phyloP scores from a whole-genome alignment of 2,329 filamentous ascomycete genomes.

The Xylaria sp. region DNA sequence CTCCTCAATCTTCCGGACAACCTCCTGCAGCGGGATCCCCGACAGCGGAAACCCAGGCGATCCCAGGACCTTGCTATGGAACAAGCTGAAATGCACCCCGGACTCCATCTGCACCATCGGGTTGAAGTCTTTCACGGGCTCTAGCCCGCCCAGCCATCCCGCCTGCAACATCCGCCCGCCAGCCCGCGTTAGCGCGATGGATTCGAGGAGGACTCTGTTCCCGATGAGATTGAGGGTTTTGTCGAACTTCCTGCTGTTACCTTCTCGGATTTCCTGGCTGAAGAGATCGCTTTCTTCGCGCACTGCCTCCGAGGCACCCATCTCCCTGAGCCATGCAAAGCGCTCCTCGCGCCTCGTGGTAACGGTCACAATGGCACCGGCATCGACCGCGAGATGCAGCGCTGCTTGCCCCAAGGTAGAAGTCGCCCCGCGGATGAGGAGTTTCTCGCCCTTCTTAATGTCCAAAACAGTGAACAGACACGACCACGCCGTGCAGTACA shows the following conservation, averaged over 20 bases:
- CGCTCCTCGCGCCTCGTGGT: conserved; percentile 45
- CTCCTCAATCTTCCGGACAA: conserved; percentile 45
- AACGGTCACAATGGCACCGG: conserved; percentile 46
- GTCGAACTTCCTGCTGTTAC: conserved; percentile 41
- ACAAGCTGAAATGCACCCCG: conserved; percentile 53
- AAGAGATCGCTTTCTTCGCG: conserved; percentile 17
- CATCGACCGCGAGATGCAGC: conserved; percentile 35
- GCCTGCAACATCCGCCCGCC: conserved; percentile 47
- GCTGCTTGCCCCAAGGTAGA: conserved; percentile 49
- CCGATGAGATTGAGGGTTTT: conserved; percentile 47
- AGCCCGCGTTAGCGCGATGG: conserved; percentile 42
- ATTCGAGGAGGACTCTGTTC: conserved; percentile 47
- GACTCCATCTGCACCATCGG: conserved; percentile 51
- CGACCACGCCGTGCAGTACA: conserved; percentile 48
- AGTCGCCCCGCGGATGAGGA: conserved; percentile 50
- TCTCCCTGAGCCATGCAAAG: conserved; percentile 18
- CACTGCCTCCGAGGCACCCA: conserved; percentile 21
- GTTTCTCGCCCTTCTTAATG: conserved; percentile 40
- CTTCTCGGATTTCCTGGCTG: background rate
- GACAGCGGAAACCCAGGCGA: conserved; percentile 45
- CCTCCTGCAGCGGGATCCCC: conserved; percentile 46
- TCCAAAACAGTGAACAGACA: conserved; percentile 47
- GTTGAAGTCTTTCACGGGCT: conserved; percentile 48
- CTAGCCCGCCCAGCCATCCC: conserved; percentile 49
- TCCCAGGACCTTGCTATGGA: conserved; percentile 48